Conservation (phyloP, 345 rosid species). For the Isatis tinctoria region DNA sequence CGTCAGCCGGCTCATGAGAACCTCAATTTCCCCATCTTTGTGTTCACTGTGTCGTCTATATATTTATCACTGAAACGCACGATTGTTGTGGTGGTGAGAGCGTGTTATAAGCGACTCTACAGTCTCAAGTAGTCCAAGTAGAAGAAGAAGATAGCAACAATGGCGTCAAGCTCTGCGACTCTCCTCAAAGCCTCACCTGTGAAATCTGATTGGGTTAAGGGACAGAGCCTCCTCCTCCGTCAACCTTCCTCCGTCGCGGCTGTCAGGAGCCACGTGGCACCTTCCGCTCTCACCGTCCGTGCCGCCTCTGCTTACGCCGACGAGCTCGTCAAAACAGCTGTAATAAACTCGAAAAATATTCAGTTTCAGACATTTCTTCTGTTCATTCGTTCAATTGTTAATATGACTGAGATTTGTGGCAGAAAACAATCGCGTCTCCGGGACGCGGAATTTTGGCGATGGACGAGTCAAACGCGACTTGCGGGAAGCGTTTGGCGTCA, state of each 20-base stretch:
- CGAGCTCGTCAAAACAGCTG: constrained; percentile 93
- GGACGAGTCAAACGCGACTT: constrained; percentile 98
- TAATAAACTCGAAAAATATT: constrained; percentile 17
- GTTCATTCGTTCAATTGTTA: not conserved
- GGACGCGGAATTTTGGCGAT: constrained; percentile 95
- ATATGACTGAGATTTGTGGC: not conserved
- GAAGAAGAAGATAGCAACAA: constrained; percentile 25
- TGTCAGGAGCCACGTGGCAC: constrained; percentile 36
- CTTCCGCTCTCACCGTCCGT: constrained; percentile 53
- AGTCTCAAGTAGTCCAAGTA: not conserved
- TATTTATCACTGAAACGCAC: not conserved
- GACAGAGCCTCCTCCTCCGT: constrained; percentile 50
- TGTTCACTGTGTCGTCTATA: not conserved
- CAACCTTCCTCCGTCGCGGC: constrained; percentile 47
- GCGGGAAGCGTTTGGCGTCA: constrained; percentile 87
- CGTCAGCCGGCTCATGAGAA: constrained; percentile 20
- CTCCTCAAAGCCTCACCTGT: constrained; percentile 72
- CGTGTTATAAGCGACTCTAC: not conserved
- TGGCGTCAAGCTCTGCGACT: constrained; percentile 70
- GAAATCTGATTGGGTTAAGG: constrained; percentile 79
- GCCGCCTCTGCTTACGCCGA: constrained; percentile 82
- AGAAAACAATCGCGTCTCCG: constrained; percentile 89
- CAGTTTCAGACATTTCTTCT: not conserved
- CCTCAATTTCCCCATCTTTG: constrained; percentile 26
- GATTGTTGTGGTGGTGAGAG: not conserved